Evolutionary conservation across 2,329 filamentous ascomycete genomes (phyloP).

Genomic region (Colletotrichum tropicicola): DNA sequence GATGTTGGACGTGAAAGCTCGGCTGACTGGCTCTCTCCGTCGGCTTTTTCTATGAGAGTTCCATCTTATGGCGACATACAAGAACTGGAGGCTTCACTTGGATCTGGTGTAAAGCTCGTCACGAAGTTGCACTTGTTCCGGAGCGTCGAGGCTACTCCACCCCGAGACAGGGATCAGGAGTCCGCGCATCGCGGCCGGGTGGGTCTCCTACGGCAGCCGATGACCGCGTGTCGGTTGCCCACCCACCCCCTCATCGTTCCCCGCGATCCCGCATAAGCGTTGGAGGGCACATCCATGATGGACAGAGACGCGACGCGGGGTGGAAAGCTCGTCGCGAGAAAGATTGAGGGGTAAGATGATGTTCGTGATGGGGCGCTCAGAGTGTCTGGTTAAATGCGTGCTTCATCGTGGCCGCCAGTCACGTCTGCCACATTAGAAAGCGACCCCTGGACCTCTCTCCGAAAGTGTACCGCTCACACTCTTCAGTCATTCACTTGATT

Average conservation of each 20-base stretch:
- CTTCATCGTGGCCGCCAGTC: background rate
- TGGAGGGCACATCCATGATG: background rate
- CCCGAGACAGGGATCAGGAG: background rate
- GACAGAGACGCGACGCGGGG: background rate
- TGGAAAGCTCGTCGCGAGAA: background rate
- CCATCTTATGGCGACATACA: background rate
- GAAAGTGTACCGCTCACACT: background rate
- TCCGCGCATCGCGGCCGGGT: conserved; percentile 19
- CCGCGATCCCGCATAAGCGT: background rate
- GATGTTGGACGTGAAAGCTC: background rate
- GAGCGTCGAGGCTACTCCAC: background rate
- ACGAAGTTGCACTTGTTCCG: background rate
- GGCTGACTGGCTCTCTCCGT: no score
- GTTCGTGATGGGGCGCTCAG: background rate
- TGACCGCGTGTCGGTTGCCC: conserved; percentile 9
- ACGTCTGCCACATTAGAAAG: background rate
- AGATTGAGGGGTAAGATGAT: background rate
- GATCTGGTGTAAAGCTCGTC: background rate
- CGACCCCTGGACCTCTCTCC: background rate
- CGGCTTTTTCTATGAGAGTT: background rate
- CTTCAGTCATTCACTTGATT: no score
- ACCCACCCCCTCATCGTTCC: background rate
- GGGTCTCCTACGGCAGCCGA: background rate
- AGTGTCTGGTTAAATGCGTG: background rate
- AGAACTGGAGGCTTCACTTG: background rate